A percentile compares a stretch with the other conserved stretches of the same genome.
Evolutionary conservation across 345 rosid genomes (phyloP).

Genomic region (Anacardium occidentale): DNA sequence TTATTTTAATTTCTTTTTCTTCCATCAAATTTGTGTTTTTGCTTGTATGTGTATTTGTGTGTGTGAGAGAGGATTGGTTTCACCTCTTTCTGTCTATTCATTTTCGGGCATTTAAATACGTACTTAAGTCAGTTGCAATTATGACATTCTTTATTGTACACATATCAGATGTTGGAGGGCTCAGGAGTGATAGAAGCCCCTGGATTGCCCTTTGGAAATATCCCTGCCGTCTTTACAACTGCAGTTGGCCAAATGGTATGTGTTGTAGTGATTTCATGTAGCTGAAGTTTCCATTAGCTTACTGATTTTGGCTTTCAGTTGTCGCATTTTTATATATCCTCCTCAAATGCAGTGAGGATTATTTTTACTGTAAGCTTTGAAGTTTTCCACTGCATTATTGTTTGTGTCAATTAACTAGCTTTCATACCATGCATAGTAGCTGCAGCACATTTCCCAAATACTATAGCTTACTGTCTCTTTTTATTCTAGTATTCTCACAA

Average conservation of each 20-base stretch:
- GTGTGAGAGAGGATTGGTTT: too few species aligned
- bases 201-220: slow-evolving; percentile 43
- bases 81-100: not conserved
- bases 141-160: slow-evolving; percentile 7
- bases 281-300: slow-evolving; percentile 10
- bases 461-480: not conserved
- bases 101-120: slow-evolving; percentile 2
- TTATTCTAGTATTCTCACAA: not conserved
- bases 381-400: not conserved
- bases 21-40: not conserved
- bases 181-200: slow-evolving; percentile 56
- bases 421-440: not conserved
- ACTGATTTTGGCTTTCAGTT: slow-evolving; percentile 7
- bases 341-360: not conserved
- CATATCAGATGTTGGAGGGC: slow-evolving; percentile 63
- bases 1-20: not conserved
- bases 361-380: not conserved
- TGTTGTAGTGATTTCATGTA: slow-evolving; percentile 1
- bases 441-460: not conserved
- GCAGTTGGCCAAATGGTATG: slow-evolving; percentile 84
- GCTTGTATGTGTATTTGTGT: not conserved
- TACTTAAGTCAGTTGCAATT: not conserved
- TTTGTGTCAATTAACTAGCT: not conserved
- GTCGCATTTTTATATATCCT: not conserved
- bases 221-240: slow-evolving; percentile 49